These are phyloP conservation scores for Brettanomyces sp. DNA, from an alignment of 805 yeast species.

Conservation along the genomic window DNA sequence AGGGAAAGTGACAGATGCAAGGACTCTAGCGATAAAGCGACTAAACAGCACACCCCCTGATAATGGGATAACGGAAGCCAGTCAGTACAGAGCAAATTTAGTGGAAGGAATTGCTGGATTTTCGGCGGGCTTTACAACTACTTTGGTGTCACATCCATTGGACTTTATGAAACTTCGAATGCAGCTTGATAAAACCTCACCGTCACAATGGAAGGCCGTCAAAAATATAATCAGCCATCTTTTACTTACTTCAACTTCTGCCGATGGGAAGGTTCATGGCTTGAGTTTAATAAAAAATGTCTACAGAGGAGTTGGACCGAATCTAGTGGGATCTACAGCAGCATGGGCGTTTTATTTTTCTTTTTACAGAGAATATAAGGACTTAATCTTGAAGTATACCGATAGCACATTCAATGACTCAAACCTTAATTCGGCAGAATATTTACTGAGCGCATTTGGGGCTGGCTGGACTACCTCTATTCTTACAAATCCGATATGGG, in stretches of 20 bases:
- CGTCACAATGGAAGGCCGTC: constrained; percentile 22
- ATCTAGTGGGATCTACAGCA: constrained; percentile 69
- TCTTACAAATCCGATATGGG: constrained; percentile 92
- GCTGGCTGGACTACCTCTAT: constrained; percentile 75
- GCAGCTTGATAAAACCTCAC: constrained; percentile 45
- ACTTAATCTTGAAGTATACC: constrained; percentile 7
- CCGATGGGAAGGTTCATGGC: background rate
- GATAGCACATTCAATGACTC: constrained; percentile 20
- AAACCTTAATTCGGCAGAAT: constrained; percentile 32
- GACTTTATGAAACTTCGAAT: constrained; percentile 78
- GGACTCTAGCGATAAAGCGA: too few relatives aligned
- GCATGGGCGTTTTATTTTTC: constrained; percentile 90
- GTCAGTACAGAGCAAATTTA: constrained; percentile 3
- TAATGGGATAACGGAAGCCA: too few relatives aligned
- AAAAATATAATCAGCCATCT: constrained; percentile 14
- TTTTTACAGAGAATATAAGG: constrained; percentile 57
- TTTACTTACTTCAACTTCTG: constrained; percentile 9
- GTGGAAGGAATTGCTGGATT: constrained; percentile 52
- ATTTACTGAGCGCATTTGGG: constrained; percentile 44
- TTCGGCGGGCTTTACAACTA: constrained; percentile 72
- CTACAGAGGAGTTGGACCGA: constrained; percentile 76
- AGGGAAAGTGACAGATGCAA: too few relatives aligned
- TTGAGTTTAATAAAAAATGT: constrained; percentile 19
- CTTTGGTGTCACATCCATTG: constrained; percentile 78
- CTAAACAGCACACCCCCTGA: too few relatives aligned